Percentiles rank a stretch among this genome's conserved stretches.
Evolutionary conservation across 2,329 filamentous ascomycete species (phyloP).

Genomic region (Alternaria sp.): DNA sequence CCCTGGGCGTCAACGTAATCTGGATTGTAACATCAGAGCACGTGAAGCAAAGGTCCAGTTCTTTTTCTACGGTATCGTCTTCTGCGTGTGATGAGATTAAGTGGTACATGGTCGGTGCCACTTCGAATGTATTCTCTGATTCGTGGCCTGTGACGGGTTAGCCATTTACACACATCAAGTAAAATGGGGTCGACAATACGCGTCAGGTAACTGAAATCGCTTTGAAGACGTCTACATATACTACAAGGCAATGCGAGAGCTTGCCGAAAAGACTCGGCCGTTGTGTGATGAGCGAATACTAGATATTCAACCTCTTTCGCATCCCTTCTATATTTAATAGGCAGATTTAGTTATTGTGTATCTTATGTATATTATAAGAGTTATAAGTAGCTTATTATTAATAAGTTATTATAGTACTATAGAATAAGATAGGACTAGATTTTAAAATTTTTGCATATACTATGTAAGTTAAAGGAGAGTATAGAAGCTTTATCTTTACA

Average conservation of each 20-base stretch:
- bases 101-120: neutral
- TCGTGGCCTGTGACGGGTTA: neutral
- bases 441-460: no score
- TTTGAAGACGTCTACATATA: neutral
- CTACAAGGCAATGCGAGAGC: neutral
- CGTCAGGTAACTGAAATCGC: rapidly evolving
- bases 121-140: neutral
- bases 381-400: no score
- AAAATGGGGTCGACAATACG: neutral
- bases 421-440: no score
- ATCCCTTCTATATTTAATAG: no score
- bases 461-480: no score
- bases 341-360: no score
- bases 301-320: no score
- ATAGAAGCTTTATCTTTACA: no score
- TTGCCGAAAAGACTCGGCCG: neutral
- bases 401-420: no score
- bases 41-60: neutral
- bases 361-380: no score
- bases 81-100: neutral
- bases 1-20: no score
- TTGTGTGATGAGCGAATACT: neutral
- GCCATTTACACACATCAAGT: neutral
- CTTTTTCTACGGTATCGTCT: no score
- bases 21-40: neutral